phyloP scores from a whole-genome alignment of 2,329 filamentous ascomycete species.

The Phaeosphaeria sp. region DNA sequence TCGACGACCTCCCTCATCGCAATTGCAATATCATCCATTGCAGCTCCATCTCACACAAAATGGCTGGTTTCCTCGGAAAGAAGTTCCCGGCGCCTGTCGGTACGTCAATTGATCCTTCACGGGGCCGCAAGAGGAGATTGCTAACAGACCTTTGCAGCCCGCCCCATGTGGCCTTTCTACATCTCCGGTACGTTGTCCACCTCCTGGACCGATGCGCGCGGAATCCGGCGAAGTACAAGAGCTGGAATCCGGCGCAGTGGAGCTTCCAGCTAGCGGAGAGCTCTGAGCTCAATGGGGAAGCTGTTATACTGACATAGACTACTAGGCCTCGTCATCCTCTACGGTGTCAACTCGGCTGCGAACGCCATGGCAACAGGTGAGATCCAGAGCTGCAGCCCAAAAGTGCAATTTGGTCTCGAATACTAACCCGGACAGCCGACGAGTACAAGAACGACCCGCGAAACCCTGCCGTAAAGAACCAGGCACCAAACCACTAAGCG shows the following conservation, averaged over 20 bases:
- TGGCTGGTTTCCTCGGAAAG: conserved; percentile 56
- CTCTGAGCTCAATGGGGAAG: background rate
- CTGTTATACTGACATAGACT: conserved; percentile 22
- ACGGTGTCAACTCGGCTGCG: conserved; percentile 87
- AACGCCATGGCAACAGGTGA: conserved; percentile 79
- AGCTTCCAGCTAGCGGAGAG: background rate
- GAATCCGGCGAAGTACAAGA: conserved; percentile 2
- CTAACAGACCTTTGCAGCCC: conserved; percentile 65
- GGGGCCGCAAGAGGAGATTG: conserved; percentile 13
- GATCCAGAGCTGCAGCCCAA: conserved; percentile 27
- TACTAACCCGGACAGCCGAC: conserved; percentile 66
- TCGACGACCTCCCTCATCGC: conserved; percentile 38
- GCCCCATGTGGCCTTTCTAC: conserved; percentile 93
- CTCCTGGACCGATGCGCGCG: background rate
- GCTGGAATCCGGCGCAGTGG: conserved; percentile 12
- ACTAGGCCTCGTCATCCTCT: conserved; percentile 81
- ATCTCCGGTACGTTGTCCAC: conserved; percentile 76
- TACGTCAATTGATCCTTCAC: conserved; percentile 41
- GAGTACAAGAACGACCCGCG: conserved; percentile 98
- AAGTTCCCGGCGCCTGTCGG: conserved; percentile 59
- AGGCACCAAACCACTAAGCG: conserved; percentile 38
- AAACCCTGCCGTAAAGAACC: conserved; percentile 66
- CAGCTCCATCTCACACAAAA: conserved; percentile 42
- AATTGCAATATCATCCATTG: conserved; percentile 37
- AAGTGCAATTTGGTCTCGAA: background rate